phyloP scores from a whole-genome alignment of 805 yeast genomes.

The Allodekkera sacchari region DNA sequence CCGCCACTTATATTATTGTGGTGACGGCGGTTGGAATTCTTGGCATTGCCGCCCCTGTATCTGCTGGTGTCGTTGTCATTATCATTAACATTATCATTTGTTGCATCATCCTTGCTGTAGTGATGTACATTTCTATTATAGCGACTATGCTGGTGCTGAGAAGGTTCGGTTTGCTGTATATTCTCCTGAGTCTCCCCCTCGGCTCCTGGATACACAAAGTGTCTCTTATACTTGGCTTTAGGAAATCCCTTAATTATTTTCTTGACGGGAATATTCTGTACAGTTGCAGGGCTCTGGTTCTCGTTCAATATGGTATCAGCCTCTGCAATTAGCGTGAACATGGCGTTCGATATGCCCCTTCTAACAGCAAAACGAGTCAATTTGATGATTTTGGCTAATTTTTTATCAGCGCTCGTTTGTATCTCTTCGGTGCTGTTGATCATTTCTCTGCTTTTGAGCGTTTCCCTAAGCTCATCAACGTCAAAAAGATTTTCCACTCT shows the following conservation, averaged over 20 bases:
- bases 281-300: constrained; percentile 13
- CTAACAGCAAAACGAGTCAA: constrained; percentile 37
- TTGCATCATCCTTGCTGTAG: too few relatives aligned
- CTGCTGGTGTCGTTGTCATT: neutral
- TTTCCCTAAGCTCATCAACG: neutral
- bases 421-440: too few relatives aligned
- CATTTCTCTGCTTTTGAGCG: too few relatives aligned
- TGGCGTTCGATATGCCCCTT: constrained; percentile 36
- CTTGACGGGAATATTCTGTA: constrained; percentile 7
- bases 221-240: constrained; percentile 1
- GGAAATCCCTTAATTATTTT: constrained; percentile 20
- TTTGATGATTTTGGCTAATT: constrained; percentile 14
- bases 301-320: constrained; percentile 36
- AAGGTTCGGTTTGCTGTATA: neutral
- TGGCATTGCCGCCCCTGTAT: neutral
- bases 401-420: too few relatives aligned
- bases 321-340: constrained; percentile 38
- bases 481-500: neutral
- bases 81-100: constrained; percentile 3
- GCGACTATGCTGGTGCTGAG: too few relatives aligned
- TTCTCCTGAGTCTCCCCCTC: constrained; percentile 21
- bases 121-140: too few relatives aligned
- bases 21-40: neutral
- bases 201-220: constrained; percentile 3
- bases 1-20: neutral